Evolutionary conservation across 495 filamentous ascomycete species (phyloP).

Genomic region (Lasiosphaeris hirsuta): DNA sequence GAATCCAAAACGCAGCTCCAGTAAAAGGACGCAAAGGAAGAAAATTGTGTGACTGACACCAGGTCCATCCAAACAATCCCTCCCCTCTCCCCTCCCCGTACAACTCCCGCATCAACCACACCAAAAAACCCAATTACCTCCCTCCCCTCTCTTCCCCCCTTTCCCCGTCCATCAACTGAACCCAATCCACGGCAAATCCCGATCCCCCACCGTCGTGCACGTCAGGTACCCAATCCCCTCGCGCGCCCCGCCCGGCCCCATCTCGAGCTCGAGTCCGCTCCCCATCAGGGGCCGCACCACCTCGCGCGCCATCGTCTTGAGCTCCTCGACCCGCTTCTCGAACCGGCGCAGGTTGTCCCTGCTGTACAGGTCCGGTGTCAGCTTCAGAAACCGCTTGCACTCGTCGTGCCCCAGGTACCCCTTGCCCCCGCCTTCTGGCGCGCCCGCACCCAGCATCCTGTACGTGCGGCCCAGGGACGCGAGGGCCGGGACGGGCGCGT

Average conservation of each 20-base stretch:
- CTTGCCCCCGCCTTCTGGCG: constrained; percentile 40
- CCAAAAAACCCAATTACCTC: too few relatives aligned
- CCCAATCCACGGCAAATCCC: constrained; percentile 71
- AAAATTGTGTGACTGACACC: constrained; percentile 1
- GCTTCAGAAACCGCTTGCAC: constrained; percentile 80
- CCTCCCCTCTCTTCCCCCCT: background rate
- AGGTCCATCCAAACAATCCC: constrained; percentile 10
- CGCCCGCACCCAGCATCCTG: constrained; percentile 50
- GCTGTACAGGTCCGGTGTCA: constrained; percentile 63
- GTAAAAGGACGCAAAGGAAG: background rate
- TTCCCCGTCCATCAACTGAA: constrained; percentile 24
- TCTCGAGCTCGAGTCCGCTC: constrained; percentile 74
- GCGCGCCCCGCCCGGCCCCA: constrained; percentile 15
- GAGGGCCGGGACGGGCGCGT: constrained; percentile 31
- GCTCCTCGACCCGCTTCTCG: constrained; percentile 80
- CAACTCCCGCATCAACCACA: background rate
- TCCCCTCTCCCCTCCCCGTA: constrained; percentile 4
- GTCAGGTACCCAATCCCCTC: constrained; percentile 64
- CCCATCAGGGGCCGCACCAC: constrained; percentile 83
- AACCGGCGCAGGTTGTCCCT: constrained; percentile 77
- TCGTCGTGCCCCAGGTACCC: constrained; percentile 80
- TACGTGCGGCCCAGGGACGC: constrained; percentile 65
- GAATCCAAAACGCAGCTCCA: background rate
- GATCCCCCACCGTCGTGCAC: constrained; percentile 71
- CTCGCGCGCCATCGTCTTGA: constrained; percentile 77